Conservation (phyloP, 345 rosid species). For the Turritis glabra region DNA sequence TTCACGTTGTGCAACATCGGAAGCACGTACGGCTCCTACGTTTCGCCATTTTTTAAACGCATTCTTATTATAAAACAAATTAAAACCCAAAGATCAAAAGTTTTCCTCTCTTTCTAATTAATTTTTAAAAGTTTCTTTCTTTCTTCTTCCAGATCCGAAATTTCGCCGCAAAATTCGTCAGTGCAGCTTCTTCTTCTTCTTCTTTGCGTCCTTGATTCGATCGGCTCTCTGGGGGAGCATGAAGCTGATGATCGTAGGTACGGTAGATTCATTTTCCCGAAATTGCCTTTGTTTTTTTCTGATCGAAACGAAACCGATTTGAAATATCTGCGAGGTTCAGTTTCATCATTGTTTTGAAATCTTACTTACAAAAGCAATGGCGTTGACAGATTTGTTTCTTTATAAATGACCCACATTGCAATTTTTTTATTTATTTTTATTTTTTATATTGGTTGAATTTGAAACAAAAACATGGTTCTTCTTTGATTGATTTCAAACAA, state of each 20-base stretch:
- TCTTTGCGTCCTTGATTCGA: constrained; percentile 21
- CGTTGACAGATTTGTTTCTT: constrained; percentile 29
- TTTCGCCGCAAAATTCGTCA: constrained; percentile 24
- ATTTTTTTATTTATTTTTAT: too few species aligned
- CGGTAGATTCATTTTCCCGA: background rate
- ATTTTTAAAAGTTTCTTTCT: background rate
- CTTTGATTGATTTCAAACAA: background rate
- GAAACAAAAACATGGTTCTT: background rate
- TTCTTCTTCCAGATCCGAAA: constrained; percentile 38
- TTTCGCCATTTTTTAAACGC: constrained; percentile 6
- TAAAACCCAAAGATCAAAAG: background rate
- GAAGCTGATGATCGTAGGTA: constrained; percentile 36
- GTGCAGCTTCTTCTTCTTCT: constrained; percentile 13
- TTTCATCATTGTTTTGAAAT: constrained; percentile 12
- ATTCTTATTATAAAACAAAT: constrained; percentile 3
- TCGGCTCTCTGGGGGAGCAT: constrained; percentile 18
- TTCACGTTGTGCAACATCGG: constrained; percentile 35
- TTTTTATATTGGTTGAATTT: background rate
- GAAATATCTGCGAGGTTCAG: background rate
- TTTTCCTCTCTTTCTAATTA: background rate
- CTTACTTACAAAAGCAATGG: background rate
- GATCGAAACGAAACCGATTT: background rate
- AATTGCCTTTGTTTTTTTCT: background rate
- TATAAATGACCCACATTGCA: constrained; percentile 22
- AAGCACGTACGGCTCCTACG: constrained; percentile 39